Evolutionary conservation across 2,329 filamentous ascomycete genomes (phyloP).

Genomic region (Colletotrichum sp.): DNA sequence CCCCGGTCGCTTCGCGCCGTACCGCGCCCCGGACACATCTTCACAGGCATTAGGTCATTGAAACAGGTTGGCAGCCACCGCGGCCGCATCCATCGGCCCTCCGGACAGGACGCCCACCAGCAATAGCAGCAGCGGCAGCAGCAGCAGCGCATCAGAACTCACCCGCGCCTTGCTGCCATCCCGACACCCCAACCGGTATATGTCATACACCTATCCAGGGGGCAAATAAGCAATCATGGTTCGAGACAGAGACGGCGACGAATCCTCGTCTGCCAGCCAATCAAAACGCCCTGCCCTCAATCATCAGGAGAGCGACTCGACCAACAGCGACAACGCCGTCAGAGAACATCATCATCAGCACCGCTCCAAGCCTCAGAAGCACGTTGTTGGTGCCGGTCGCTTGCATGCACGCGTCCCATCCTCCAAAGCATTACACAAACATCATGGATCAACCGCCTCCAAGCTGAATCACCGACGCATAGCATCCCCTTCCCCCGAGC

Average conservation of each 20-base stretch:
- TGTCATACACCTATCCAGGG: neutral
- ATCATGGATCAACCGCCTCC: slow-evolving; percentile 36
- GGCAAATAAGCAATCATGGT: slow-evolving; percentile 36
- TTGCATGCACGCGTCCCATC: slow-evolving; percentile 59
- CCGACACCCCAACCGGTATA: neutral
- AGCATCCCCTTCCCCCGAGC: slow-evolving; percentile 48
- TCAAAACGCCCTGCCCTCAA: slow-evolving; percentile 55
- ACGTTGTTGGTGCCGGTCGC: slow-evolving; percentile 50
- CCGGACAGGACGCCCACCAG: slow-evolving; percentile 3
- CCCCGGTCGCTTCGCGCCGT: neutral
- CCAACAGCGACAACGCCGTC: slow-evolving; percentile 35
- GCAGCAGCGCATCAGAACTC: slow-evolving; percentile 7
- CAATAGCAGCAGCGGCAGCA: neutral
- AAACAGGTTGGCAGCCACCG: slow-evolving; percentile 8
- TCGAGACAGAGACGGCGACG: slow-evolving; percentile 52
- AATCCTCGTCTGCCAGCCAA: slow-evolving; percentile 55
- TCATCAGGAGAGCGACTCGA: slow-evolving; percentile 41
- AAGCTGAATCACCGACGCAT: slow-evolving; percentile 47
- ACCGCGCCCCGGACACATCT: neutral
- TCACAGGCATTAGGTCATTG: slow-evolving; percentile 16
- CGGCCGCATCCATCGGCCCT: slow-evolving; percentile 4
- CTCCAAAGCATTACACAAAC: slow-evolving; percentile 56
- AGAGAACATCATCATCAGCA: slow-evolving; percentile 32
- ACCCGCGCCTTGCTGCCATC: neutral
- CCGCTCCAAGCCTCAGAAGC: slow-evolving; percentile 36